These are phyloP conservation scores for Smallanthus sonchifolius DNA, from an alignment of 129 eudicot species.

Conservation along the genomic window DNA sequence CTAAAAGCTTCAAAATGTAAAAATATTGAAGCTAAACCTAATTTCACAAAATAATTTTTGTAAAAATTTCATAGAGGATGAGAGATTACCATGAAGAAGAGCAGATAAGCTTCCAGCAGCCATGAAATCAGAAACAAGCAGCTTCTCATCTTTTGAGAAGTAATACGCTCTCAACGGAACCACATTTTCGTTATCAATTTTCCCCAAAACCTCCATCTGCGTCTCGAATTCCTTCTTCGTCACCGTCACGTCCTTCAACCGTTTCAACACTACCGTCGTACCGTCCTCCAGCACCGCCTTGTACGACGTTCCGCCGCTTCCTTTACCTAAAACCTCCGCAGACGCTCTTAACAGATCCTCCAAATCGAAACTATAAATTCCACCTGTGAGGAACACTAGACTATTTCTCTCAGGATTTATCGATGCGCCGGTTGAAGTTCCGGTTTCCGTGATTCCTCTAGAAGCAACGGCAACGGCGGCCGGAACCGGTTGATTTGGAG, in stretches of 20 bases:
- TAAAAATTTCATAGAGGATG: not conserved
- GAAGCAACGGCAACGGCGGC: not conserved
- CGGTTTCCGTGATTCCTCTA: not conserved
- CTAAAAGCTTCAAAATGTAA: not conserved
- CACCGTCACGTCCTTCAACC: constrained; percentile 69
- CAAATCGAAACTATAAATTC: constrained; percentile 63
- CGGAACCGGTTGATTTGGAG: constrained; percentile 26
- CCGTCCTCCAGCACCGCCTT: constrained; percentile 93
- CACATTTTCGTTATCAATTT: constrained; percentile 64
- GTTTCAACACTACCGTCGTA: constrained; percentile 82
- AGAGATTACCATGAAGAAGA: constrained; percentile 69
- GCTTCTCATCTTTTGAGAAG: constrained; percentile 68
- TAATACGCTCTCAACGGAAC: constrained; percentile 66
- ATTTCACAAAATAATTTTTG: not conserved
- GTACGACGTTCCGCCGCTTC: constrained; percentile 79
- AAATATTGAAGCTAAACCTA: not conserved
- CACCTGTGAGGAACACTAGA: constrained; percentile 61
- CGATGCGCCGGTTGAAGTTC: constrained; percentile 36
- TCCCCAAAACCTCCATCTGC: constrained; percentile 65
- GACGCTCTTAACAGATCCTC: constrained; percentile 83
- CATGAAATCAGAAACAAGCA: constrained; percentile 69
- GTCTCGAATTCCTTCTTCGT: constrained; percentile 62
- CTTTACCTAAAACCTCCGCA: constrained; percentile 88
- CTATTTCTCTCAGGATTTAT: constrained; percentile 59
- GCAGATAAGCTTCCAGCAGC: constrained; percentile 85